Evolutionary conservation across 176 grass and related monocot genomes (phyloP).

Genomic region (Guadua angustifolia): DNA sequence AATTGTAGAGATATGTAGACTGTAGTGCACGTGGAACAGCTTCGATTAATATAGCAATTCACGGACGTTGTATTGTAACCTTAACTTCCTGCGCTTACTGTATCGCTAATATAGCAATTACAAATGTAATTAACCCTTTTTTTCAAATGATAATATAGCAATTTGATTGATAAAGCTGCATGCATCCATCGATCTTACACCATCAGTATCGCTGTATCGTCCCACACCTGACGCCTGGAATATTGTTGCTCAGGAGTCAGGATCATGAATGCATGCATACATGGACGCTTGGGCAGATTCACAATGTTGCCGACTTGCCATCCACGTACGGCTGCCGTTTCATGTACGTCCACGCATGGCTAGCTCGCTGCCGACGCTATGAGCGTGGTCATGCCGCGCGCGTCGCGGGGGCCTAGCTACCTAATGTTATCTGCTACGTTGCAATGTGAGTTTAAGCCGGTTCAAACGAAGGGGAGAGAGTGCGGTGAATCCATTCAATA

Average conservation of each 20-base stretch:
- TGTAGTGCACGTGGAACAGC: slow-evolving; percentile 46
- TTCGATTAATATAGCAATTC: background rate
- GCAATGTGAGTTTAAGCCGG: no score
- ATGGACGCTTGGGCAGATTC: no score
- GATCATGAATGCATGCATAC: no score
- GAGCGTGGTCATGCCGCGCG: no score
- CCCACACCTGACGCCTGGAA: accelerated
- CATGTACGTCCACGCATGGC: no score
- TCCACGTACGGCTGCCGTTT: no score
- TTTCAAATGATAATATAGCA: background rate
- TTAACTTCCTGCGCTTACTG: background rate
- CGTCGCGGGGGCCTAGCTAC: background rate
- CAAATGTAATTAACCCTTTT: no score
- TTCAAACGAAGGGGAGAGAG: no score
- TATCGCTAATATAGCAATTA: background rate
- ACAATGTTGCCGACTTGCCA: no score
- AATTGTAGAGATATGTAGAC: slow-evolving; percentile 48
- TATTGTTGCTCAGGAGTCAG: background rate
- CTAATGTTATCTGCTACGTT: background rate
- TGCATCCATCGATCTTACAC: no score
- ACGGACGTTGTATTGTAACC: background rate
- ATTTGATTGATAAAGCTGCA: background rate
- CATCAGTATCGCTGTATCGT: background rate
- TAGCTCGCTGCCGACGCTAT: no score
- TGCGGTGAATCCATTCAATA: no score